A percentile compares a stretch with the other conserved stretches of the same genome.
These are phyloP conservation scores for Lecanicillium sp. DNA, from an alignment of 2,329 filamentous ascomycete genomes.

Conservation along the genomic window DNA sequence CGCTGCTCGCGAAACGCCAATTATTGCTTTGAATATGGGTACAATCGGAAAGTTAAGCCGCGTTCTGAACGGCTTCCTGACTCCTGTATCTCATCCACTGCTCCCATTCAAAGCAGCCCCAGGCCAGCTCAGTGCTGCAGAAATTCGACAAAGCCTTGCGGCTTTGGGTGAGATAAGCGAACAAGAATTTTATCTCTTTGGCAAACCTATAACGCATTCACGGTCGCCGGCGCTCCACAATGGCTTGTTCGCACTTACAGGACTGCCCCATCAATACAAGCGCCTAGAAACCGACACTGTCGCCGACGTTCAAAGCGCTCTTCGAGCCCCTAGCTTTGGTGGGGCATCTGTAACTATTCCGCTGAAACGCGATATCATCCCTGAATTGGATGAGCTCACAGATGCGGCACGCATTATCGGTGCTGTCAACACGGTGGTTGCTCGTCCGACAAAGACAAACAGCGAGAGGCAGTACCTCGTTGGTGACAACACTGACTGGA, in stretches of 20 bases:
- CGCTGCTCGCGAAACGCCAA: constrained; percentile 64
- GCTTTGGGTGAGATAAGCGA: constrained; percentile 70
- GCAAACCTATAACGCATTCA: constrained; percentile 73
- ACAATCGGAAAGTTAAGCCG: constrained; percentile 78
- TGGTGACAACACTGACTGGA: constrained; percentile 94
- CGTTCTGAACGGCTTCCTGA: constrained; percentile 86
- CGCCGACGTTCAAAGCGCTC: constrained; percentile 51
- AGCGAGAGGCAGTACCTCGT: constrained; percentile 48
- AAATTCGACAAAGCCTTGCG: constrained; percentile 73
- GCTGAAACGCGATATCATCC: constrained; percentile 81
- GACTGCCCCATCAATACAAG: constrained; percentile 77
- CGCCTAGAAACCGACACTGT: constrained; percentile 64
- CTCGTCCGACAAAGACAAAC: constrained; percentile 29
- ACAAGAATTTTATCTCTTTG: constrained; percentile 80
- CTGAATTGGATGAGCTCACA: constrained; percentile 70
- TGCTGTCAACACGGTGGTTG: constrained; percentile 89
- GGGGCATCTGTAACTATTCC: constrained; percentile 95
- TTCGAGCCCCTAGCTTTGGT: constrained; percentile 69
- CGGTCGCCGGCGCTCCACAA: constrained; percentile 89
- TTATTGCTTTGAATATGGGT: constrained; percentile 97
- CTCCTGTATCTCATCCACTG: constrained; percentile 81
- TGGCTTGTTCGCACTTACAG: constrained; percentile 63
- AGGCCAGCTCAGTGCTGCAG: constrained; percentile 81
- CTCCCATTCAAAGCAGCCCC: constrained; percentile 92
- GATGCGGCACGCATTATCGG: constrained; percentile 75